Evolutionary conservation across 441 rosid species (phyloP).

Genomic region (Bruguiera hainesii): DNA sequence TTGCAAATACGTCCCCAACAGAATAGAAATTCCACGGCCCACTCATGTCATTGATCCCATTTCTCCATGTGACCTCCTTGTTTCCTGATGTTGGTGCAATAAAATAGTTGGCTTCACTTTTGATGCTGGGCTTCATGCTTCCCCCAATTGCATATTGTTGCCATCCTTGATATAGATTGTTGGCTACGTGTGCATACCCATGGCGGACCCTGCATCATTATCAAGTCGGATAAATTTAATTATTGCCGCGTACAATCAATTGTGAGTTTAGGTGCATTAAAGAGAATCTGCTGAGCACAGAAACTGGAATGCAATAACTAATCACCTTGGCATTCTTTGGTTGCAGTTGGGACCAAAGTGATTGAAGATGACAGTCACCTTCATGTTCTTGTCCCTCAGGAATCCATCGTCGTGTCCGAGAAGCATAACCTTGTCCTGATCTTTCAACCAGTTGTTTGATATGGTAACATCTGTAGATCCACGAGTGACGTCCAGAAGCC

Average conservation of each 20-base stretch:
- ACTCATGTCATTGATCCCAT: constrained; percentile 23
- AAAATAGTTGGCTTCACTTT: constrained; percentile 72
- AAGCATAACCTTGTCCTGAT: constrained; percentile 90
- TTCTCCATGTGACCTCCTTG: constrained; percentile 84
- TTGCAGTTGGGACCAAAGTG: constrained; percentile 91
- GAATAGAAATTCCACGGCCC: constrained; percentile 57
- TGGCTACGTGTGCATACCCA: constrained; percentile 74
- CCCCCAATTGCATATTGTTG: constrained; percentile 80
- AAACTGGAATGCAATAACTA: too few relatives aligned
- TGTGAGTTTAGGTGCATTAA: neutral
- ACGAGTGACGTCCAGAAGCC: constrained; percentile 70
- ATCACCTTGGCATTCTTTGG: constrained; percentile 81
- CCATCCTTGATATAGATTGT: constrained; percentile 83
- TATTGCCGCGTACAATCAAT: too few relatives aligned
- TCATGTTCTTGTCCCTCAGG: constrained; percentile 60
- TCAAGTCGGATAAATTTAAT: neutral
- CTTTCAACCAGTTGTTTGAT: constrained; percentile 80
- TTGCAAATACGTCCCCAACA: constrained; percentile 25
- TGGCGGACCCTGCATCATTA: constrained; percentile 36
- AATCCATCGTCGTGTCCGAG: constrained; percentile 73
- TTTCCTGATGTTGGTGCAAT: constrained; percentile 50
- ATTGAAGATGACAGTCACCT: constrained; percentile 64
- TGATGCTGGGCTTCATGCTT: constrained; percentile 76
- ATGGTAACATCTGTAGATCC: constrained; percentile 61
- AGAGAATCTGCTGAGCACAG: too few relatives aligned